Evolutionary conservation across 179 eudicot genomes (phyloP).

Genomic region (Dionaea muscipula): DNA sequence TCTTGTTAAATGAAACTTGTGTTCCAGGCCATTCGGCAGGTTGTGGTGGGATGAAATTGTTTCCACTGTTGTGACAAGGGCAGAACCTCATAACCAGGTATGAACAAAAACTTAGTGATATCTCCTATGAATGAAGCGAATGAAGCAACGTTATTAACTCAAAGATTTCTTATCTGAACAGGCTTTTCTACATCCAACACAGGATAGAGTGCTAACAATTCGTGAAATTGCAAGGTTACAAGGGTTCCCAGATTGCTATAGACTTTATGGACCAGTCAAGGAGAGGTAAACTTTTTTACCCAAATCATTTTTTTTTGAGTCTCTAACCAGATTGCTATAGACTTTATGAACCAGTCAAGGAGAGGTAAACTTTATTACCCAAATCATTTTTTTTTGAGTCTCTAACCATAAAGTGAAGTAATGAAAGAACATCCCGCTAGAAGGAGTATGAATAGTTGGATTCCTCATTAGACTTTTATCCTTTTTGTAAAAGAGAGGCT

Average conservation of each 20-base stretch:
- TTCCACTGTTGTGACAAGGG: constrained; percentile 32
- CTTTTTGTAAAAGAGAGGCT: too few species aligned
- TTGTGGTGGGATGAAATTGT: constrained; percentile 61
- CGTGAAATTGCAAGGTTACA: constrained; percentile 80
- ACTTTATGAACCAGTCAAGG: constrained; percentile 52
- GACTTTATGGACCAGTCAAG: constrained; percentile 52
- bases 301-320: too few species aligned
- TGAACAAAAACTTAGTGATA: not conserved
- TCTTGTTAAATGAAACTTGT: too few species aligned
- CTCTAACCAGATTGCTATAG: constrained; percentile 75
- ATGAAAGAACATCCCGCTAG: too few species aligned
- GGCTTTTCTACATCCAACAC: constrained; percentile 69
- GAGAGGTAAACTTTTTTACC: constrained; percentile 46
- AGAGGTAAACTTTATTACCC: constrained; percentile 43
- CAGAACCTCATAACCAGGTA: constrained; percentile 45
- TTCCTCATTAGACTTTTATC: too few species aligned
- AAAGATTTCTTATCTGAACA: constrained; percentile 10
- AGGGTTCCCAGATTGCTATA: constrained; percentile 77
- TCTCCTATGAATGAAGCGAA: not conserved
- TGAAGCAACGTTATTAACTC: not conserved
- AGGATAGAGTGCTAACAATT: constrained; percentile 62
- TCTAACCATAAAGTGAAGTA: too few species aligned
- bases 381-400: too few species aligned
- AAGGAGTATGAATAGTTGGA: too few species aligned
- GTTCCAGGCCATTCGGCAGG: constrained; percentile 42